Percentiles rank a stretch among this genome's conserved stretches.
These are phyloP conservation scores for Kuraishia hungarica DNA, from an alignment of 805 yeast genomes.

Conservation along the genomic window DNA sequence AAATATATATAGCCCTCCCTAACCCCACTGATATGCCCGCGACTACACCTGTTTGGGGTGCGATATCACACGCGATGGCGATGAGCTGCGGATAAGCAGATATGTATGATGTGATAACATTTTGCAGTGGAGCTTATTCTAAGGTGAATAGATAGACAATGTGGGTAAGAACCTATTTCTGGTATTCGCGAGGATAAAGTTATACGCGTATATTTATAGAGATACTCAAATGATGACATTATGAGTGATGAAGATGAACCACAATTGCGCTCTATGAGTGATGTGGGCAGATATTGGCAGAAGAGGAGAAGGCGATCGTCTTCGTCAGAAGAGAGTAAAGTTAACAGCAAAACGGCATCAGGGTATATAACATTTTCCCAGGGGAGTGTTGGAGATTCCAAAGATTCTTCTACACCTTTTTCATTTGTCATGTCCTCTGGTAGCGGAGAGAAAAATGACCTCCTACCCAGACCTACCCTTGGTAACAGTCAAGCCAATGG, in stretches of 20 bases:
- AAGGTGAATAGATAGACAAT: no score
- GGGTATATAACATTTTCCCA: background rate
- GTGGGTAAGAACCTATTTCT: no score
- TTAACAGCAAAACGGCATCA: background rate
- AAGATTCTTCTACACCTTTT: background rate
- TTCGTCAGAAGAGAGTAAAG: background rate
- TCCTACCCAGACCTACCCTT: no score
- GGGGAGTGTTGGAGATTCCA: background rate
- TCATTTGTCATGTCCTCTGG: background rate
- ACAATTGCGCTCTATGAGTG: background rate
- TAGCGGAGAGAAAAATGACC: background rate
- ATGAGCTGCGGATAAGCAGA: background rate
- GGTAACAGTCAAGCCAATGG: no score
- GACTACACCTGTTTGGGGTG: background rate
- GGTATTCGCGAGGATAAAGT: no score
- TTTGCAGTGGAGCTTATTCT: background rate
- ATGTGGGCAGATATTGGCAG: background rate
- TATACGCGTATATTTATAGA: no score
- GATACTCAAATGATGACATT: background rate
- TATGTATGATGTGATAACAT: background rate
- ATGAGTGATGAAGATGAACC: background rate
- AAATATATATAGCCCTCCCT: background rate
- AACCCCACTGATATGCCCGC: background rate
- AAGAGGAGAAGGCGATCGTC: background rate
- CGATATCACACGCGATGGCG: constrained; percentile 1